Evolutionary conservation across 2,329 filamentous ascomycete genomes (phyloP).

Genomic region (Colletotrichum sp.): DNA sequence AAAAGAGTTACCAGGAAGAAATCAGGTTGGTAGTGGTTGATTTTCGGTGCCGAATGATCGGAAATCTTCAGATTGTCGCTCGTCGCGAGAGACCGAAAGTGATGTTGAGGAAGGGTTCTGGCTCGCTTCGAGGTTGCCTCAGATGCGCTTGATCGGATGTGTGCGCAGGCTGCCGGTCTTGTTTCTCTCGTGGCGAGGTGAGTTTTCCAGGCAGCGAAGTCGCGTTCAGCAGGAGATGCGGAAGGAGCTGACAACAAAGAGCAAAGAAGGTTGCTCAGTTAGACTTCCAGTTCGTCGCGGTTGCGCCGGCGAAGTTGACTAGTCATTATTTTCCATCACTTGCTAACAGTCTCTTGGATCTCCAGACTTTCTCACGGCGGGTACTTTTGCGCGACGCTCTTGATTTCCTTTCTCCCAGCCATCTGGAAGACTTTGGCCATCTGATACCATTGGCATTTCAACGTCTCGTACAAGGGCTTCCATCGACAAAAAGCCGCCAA

Average conservation of each 20-base stretch:
- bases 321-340: neutral
- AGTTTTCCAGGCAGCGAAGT: neutral
- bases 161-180: neutral
- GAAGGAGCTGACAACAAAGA: neutral
- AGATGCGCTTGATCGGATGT: neutral
- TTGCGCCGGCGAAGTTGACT: neutral
- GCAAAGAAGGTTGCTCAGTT: neutral
- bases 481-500: neutral
- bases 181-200: neutral
- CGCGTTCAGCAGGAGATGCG: neutral
- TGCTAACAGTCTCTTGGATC: neutral
- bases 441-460: neutral
- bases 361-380: neutral
- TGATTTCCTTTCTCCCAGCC: neutral
- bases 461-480: neutral
- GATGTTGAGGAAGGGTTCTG: neutral
- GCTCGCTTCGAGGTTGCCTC: neutral
- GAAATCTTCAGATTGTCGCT: neutral
- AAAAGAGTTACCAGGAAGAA: neutral
- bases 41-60: neutral
- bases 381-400: neutral
- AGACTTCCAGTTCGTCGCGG: neutral
- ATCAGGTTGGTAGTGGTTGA: neutral
- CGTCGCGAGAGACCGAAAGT: neutral
- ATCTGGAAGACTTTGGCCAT: neutral